Evolutionary conservation across 768 basidiomycete genomes (phyloP), one percentile per base, ranked within the genome.

Genomic region (Auriculariales sp.): DNA sequence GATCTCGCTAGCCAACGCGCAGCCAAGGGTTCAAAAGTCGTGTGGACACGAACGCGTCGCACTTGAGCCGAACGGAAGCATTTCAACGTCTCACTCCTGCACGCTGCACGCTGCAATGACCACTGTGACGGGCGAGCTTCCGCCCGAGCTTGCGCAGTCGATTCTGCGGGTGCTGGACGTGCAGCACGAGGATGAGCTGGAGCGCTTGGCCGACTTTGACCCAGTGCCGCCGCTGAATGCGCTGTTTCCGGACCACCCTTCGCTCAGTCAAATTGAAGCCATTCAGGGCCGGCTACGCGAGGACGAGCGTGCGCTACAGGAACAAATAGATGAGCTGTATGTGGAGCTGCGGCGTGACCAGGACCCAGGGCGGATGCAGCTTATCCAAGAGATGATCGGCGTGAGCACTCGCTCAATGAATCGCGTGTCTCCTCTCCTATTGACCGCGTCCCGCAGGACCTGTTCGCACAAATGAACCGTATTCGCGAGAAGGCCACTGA

Each of bases 401-500:
- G 94, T 97, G 55, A 51, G 78, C 61, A 10, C 22, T 11, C 25
- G 32, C 3, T 11, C 15, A 9, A 6, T 12, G 1, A 3, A 17
- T 24, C 15, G 17, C n/a, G 31, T 49, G 32, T 28, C 49, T 47
- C 1, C 6, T 19, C 29, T 19, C 27, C 25, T 30, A 12, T 46
- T 33, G 49, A 46, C 25, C n/a, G 44, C 28, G 22, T 4, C 50
- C 34, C 39, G 10, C 59, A 97, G 93, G 92, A 95, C 59, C 72
- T 98, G 14, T 74, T 98, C 45, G 81, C 84, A 25, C 94, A 98
- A 68, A 94, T 97, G 79, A 92, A 85, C 31, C 83, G 85, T 50
- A 95, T 98, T 55, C 78, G 91, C 36, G 92, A 97, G 66, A 97
- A 97, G 61, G 92, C 94, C 0, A 87, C 90, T 1, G 95, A 99